A percentile compares a stretch with the other conserved stretches of the same genome.
Conservation (phyloP, 2,329 filamentous ascomycete species). For the Penicillium concentricum region DNA sequence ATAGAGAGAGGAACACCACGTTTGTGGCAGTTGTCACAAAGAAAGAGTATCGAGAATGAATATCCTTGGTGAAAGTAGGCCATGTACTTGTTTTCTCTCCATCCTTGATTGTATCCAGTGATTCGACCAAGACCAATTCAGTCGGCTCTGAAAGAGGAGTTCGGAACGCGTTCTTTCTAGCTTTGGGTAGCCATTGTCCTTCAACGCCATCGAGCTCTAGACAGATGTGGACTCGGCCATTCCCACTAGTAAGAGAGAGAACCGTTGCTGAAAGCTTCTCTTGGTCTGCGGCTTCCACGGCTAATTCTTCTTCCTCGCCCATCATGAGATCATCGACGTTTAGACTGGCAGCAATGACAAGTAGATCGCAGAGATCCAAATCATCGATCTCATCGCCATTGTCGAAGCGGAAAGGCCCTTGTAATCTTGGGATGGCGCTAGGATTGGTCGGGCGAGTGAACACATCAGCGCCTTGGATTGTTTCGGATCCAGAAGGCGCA, state of each 20-base stretch:
- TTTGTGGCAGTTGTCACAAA: slow-evolving; percentile 57
- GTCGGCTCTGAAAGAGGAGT: slow-evolving; percentile 43
- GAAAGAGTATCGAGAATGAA: slow-evolving; percentile 57
- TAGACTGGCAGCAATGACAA: slow-evolving; percentile 54
- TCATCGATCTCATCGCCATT: slow-evolving; percentile 52
- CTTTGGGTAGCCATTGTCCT: slow-evolving; percentile 61
- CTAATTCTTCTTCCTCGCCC: slow-evolving; percentile 50
- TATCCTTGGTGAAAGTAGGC: slow-evolving; percentile 58
- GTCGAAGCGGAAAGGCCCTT: slow-evolving; percentile 60
- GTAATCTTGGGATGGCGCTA: slow-evolving; percentile 58
- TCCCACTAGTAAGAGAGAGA: slow-evolving; percentile 57
- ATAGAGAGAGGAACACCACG: slow-evolving; percentile 56
- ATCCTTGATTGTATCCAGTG: slow-evolving; percentile 41
- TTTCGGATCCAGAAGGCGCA: slow-evolving; percentile 37
- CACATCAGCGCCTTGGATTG: slow-evolving; percentile 50
- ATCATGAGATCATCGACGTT: slow-evolving; percentile 54
- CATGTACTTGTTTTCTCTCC: slow-evolving; percentile 35
- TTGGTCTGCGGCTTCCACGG: slow-evolving; percentile 44
- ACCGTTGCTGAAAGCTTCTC: slow-evolving; percentile 56
- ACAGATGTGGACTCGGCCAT: slow-evolving; percentile 57
- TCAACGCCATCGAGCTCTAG: slow-evolving; percentile 62
- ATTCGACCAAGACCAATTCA: slow-evolving; percentile 47
- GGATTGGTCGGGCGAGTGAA: slow-evolving; percentile 55
- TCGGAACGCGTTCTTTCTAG: slow-evolving; percentile 41
- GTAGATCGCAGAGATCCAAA: slow-evolving; percentile 60